These are phyloP conservation scores for Beta corolliflora DNA, from an alignment of 179 eudicot species.

Conservation along the genomic window DNA sequence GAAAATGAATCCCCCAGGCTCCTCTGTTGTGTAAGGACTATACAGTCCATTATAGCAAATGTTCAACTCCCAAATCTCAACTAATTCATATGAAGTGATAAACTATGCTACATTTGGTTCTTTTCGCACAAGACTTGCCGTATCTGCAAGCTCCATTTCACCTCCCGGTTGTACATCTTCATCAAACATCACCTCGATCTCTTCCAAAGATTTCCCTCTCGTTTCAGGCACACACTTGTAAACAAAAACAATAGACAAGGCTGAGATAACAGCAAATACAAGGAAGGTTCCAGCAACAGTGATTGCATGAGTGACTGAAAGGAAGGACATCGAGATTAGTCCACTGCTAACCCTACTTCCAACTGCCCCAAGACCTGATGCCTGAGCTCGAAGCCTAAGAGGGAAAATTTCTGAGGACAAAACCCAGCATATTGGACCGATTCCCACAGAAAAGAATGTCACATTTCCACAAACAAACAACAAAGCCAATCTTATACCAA, in stretches of 20 bases:
- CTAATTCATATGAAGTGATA: not conserved
- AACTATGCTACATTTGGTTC: not conserved
- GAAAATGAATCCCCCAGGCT: not conserved
- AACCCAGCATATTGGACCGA: slow-evolving; percentile 92
- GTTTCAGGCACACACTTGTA: slow-evolving; percentile 79
- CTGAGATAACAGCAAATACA: slow-evolving; percentile 59
- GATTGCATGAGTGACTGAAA: slow-evolving; percentile 52
- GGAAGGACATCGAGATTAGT: slow-evolving; percentile 70
- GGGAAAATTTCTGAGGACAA: slow-evolving; percentile 82
- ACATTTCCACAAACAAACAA: slow-evolving; percentile 77
- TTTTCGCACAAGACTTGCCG: slow-evolving; percentile 35
- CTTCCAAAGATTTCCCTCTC: slow-evolving; percentile 77
- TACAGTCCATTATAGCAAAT: not conserved
- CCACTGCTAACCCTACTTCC: slow-evolving; percentile 88
- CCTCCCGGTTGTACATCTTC: slow-evolving; percentile 21
- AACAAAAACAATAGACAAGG: slow-evolving; percentile 57
- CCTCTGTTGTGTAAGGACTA: not conserved
- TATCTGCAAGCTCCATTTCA: slow-evolving; percentile 42
- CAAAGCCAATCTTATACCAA: slow-evolving; percentile 57
- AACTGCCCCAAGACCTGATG: slow-evolving; percentile 73
- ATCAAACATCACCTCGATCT: slow-evolving; percentile 64
- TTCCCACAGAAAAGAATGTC: slow-evolving; percentile 84
- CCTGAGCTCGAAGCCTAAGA: slow-evolving; percentile 83
- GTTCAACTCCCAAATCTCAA: not conserved
- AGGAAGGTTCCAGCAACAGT: slow-evolving; percentile 80